Percentiles rank a stretch among this genome's conserved stretches.
These are phyloP conservation scores for Parietaria judaica DNA, from an alignment of 306 rosid species.

Conservation along the genomic window DNA sequence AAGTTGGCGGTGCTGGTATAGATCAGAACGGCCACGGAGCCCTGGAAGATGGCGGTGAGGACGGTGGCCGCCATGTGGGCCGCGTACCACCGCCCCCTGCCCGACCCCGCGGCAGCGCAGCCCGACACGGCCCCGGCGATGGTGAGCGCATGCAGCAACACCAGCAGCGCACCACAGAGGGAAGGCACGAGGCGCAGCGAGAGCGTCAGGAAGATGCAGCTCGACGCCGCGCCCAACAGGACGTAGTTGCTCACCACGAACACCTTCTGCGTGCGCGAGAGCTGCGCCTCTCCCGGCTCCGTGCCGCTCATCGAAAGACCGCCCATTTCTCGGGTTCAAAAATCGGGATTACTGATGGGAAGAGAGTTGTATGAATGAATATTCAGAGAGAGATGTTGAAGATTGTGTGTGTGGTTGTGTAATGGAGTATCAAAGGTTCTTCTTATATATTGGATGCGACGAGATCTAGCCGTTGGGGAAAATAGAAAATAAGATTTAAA, in stretches of 20 bases:
- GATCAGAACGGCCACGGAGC: slow-evolving; percentile 62
- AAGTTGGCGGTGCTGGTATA: slow-evolving; percentile 59
- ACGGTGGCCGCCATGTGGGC: slow-evolving; percentile 85
- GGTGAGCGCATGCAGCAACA: slow-evolving; percentile 74
- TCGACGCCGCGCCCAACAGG: slow-evolving; percentile 77
- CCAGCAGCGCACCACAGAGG: slow-evolving; percentile 63
- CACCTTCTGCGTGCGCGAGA: slow-evolving; percentile 60
- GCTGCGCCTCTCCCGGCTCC: slow-evolving; percentile 11
- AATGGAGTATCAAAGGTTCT: no score
- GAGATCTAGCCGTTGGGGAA: slow-evolving; percentile 23
- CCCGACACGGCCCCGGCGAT: slow-evolving; percentile 69
- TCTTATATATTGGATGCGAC: no score
- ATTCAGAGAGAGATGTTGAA: background rate
- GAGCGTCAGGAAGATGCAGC: slow-evolving; percentile 91
- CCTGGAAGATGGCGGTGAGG: slow-evolving; percentile 71
- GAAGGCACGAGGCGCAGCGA: slow-evolving; percentile 83
- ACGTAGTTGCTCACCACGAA: slow-evolving; percentile 87
- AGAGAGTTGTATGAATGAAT: background rate
- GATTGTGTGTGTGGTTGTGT: no score
- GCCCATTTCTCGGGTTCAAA: slow-evolving; percentile 34
- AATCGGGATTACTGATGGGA: background rate
- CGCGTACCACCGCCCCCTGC: slow-evolving; percentile 53
- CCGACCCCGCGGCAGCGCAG: slow-evolving; percentile 47
- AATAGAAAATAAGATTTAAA: background rate
- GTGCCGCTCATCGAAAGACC: slow-evolving; percentile 12